A percentile compares a stretch with the other conserved stretches of the same genome.
These are phyloP conservation scores for Lichtheimia hyalospora DNA, from an alignment of 371 early-diverging fungal species.

Conservation along the genomic window DNA sequence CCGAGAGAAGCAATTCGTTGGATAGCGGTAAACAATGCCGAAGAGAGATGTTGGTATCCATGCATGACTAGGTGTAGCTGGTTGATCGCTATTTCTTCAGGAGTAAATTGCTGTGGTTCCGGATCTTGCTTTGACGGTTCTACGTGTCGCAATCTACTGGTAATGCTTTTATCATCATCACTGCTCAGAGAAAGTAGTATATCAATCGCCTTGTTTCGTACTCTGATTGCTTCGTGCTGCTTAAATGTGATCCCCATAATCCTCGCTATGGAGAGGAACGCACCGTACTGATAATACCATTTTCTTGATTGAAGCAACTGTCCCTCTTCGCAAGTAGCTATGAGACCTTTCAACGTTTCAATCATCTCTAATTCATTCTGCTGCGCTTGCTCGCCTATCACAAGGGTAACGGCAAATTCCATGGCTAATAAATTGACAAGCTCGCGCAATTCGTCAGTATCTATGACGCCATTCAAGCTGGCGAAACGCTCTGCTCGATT, in stretches of 20 bases:
- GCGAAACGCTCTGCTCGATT: neutral
- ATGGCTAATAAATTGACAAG: constrained; percentile 33
- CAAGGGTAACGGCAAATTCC: constrained; percentile 29
- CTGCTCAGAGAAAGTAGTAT: constrained; percentile 4
- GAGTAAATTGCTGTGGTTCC: constrained; percentile 30
- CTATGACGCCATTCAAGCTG: constrained; percentile 11
- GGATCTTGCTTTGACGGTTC: constrained; percentile 39
- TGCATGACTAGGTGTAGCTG: constrained; percentile 38
- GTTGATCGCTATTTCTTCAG: constrained; percentile 37
- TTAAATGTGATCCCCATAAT: constrained; percentile 1
- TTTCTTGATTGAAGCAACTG: constrained; percentile 17
- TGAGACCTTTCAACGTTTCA: constrained; percentile 13
- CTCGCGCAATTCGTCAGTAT: constrained; percentile 24
- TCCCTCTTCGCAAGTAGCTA: constrained; percentile 15
- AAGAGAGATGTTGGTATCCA: constrained; percentile 30
- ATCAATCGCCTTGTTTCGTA: constrained; percentile 14
- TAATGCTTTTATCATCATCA: constrained; percentile 5
- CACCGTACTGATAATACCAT: constrained; percentile 26
- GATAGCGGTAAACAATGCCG: constrained; percentile 33
- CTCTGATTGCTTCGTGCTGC: neutral
- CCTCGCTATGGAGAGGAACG: constrained; percentile 15
- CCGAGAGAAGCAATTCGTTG: constrained; percentile 38
- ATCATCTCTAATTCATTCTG: neutral
- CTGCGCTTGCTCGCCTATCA: constrained; percentile 18
- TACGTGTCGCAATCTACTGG: constrained; percentile 17